These are phyloP conservation scores for Funneliformis geosporum DNA, from an alignment of 192 early-diverging fungal species.

Conservation along the genomic window DNA sequence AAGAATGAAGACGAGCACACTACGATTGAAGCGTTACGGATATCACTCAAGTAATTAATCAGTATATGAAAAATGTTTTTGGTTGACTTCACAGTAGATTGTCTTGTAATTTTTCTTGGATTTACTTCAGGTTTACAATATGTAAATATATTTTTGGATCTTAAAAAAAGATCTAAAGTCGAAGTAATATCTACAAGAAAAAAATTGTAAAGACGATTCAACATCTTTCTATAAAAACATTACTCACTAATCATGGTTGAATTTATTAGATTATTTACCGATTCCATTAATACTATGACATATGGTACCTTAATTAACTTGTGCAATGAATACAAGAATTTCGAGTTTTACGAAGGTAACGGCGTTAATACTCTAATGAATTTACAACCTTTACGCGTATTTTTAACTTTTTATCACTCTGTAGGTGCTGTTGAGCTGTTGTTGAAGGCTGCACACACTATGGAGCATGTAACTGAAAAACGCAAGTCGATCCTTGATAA, in stretches of 20 bases:
- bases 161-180: not conserved
- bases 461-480: conserved; percentile 11
- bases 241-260: not conserved
- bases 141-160: not conserved
- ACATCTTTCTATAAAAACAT: not conserved
- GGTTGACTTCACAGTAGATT: not conserved
- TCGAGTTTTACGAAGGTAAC: conserved; percentile 23
- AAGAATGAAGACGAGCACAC: conserved; percentile 25
- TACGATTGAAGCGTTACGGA: not conserved
- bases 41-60: conserved; percentile 21
- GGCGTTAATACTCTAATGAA: too few relatives aligned
- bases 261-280: conserved; percentile 16
- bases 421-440: conserved; percentile 26
- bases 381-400: not conserved
- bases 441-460: conserved; percentile 13
- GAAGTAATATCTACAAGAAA: not conserved
- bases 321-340: conserved; percentile 23
- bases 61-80: not conserved
- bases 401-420: not conserved
- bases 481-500: conserved; percentile 3
- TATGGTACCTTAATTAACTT: conserved; percentile 31
- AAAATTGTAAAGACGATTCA: not conserved
- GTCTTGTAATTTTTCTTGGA: not conserved
- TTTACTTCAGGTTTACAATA: not conserved
- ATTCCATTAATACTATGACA: conserved; percentile 26